Conservation (phyloP, 345 rosid species). For the Leavenworthia alabamica region DNA sequence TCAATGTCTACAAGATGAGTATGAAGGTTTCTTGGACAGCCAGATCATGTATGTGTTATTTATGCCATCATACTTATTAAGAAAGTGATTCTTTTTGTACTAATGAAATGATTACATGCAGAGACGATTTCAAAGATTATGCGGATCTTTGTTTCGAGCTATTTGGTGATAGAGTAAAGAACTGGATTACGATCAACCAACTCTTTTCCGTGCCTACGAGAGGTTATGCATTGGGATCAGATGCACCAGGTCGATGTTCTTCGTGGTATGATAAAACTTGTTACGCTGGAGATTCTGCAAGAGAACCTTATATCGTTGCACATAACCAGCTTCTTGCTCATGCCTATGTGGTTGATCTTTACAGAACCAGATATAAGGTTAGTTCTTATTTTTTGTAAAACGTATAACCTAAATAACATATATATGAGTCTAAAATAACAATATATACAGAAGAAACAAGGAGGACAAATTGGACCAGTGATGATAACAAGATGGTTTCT, state of each 20-base stretch:
- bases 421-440: neutral
- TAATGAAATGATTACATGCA: slow-evolving; percentile 8
- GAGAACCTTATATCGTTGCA: slow-evolving; percentile 22
- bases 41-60: slow-evolving; percentile 34
- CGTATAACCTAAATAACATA: neutral
- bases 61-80: neutral
- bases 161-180: slow-evolving; percentile 39
- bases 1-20: slow-evolving; percentile 40
- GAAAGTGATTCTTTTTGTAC: neutral
- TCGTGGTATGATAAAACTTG: slow-evolving; percentile 7
- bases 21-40: slow-evolving; percentile 39
- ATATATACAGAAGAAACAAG: neutral
- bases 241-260: slow-evolving; percentile 44
- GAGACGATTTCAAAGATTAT: slow-evolving; percentile 33
- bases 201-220: slow-evolving; percentile 12
- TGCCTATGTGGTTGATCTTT: slow-evolving; percentile 11
- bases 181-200: slow-evolving; percentile 44
- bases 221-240: slow-evolving; percentile 27
- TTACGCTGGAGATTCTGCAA: slow-evolving; percentile 24
- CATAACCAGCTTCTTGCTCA: slow-evolving; percentile 25
- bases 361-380: slow-evolving; percentile 20
- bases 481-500: slow-evolving; percentile 31
- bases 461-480: slow-evolving; percentile 20
- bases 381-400: neutral
- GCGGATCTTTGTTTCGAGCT: slow-evolving; percentile 31